Conservation (phyloP, 1,284 basidiomycete species). For the Apiotrichum siamense region DNA sequence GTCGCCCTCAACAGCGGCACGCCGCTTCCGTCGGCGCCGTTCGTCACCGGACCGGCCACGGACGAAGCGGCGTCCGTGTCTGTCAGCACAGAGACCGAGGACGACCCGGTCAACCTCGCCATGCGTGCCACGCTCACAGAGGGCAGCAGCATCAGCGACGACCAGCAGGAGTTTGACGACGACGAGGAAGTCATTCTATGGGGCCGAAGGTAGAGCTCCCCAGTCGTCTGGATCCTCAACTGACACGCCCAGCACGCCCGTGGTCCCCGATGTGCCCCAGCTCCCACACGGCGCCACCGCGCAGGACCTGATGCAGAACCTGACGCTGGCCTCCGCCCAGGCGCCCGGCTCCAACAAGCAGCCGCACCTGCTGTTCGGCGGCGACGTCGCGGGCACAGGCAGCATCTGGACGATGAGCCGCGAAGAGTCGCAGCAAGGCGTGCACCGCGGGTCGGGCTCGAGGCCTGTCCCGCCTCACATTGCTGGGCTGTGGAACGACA, state of each 20-base stretch:
- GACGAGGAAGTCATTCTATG: slow-evolving; percentile 40
- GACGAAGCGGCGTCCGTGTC: slow-evolving; percentile 57
- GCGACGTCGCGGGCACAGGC: slow-evolving; percentile 11
- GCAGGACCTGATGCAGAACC: slow-evolving; percentile 22
- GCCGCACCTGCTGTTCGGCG: slow-evolving; percentile 23
- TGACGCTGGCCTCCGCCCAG: slow-evolving; percentile 9
- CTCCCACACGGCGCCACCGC: slow-evolving; percentile 16
- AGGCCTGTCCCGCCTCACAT: background rate
- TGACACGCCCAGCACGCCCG: slow-evolving; percentile 5
- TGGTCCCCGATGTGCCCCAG: background rate
- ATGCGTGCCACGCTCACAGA: slow-evolving; percentile 59
- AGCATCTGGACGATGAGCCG: slow-evolving; percentile 37
- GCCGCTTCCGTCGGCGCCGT: slow-evolving; percentile 15
- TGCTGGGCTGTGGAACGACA: background rate
- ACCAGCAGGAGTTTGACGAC: slow-evolving; percentile 24
- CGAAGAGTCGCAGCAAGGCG: slow-evolving; percentile 29
- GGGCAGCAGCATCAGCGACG: slow-evolving; percentile 50
- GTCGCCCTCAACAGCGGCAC: slow-evolving; percentile 1
- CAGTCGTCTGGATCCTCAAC: background rate
- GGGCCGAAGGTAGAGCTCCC: slow-evolving; percentile 20
- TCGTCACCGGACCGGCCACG: slow-evolving; percentile 23
- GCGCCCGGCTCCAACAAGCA: background rate
- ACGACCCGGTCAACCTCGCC: slow-evolving; percentile 71
- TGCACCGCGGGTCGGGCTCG: slow-evolving; percentile 1
- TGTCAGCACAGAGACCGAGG: slow-evolving; percentile 64